These are phyloP conservation scores for Rhizopogon vesiculosus DNA, from an alignment of 768 basidiomycete genomes.

Conservation along the genomic window DNA sequence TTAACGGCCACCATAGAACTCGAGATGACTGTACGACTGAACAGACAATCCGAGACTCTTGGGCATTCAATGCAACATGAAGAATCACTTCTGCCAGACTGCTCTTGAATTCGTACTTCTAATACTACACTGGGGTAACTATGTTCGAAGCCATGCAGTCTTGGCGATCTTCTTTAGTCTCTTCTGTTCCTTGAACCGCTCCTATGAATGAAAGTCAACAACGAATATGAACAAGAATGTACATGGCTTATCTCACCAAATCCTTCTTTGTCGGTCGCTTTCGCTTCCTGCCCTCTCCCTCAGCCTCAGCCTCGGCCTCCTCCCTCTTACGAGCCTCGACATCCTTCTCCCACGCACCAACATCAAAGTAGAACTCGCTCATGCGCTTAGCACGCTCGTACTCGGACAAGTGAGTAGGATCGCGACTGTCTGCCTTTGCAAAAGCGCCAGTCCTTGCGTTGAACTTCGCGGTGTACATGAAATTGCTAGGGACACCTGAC, in stretches of 20 bases:
- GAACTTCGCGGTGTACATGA: conserved; percentile 63
- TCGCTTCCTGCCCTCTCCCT: conserved; percentile 62
- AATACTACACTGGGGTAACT: conserved; percentile 1
- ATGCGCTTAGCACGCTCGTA: conserved; percentile 75
- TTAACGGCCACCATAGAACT: not conserved
- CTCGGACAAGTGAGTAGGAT: conserved; percentile 74
- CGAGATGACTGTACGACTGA: not conserved
- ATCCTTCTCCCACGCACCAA: conserved; percentile 72
- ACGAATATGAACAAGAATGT: conserved; percentile 1
- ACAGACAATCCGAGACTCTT: not conserved
- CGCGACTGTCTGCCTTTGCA: conserved; percentile 57
- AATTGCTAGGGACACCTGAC: conserved; percentile 30
- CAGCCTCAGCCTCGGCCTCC: conserved; percentile 40
- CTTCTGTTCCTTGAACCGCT: conserved; percentile 83
- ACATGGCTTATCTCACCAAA: conserved; percentile 46
- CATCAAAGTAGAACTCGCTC: conserved; percentile 87
- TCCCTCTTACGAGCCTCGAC: conserved; percentile 42
- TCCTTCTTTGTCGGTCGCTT: conserved; percentile 82
- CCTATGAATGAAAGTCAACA: conserved; percentile 37
- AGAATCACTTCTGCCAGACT: not conserved
- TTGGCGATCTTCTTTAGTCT: conserved; percentile 79
- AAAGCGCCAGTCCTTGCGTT: conserved; percentile 81
- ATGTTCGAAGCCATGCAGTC: conserved; percentile 83
- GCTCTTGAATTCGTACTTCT: not conserved
- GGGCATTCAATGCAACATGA: not conserved